phyloP scores from a whole-genome alignment of 2,329 filamentous ascomycete genomes.

The Arthrobotrys sphaeroides region DNA sequence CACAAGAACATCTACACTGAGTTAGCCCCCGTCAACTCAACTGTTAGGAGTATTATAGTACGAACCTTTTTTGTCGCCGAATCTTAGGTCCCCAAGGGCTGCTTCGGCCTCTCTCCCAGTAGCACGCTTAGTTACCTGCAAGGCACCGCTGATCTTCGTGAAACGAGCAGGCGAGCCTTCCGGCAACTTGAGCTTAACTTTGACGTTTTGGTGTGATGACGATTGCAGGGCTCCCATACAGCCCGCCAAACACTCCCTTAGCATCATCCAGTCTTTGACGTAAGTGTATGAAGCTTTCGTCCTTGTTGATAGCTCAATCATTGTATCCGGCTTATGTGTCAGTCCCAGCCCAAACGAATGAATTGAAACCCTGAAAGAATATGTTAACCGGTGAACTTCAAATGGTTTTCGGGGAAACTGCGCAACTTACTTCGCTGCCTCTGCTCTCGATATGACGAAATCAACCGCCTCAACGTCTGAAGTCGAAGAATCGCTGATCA shows the following conservation, averaged over 20 bases:
- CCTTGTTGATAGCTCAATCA: constrained; percentile 94
- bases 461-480: constrained; percentile 95
- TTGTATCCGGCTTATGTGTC: constrained; percentile 97
- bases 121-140: constrained; percentile 95
- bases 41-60: not conserved
- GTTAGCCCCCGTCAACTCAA: no score
- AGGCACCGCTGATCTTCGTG: constrained; percentile 94
- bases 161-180: constrained; percentile 98
- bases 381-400: not conserved
- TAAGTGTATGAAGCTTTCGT: constrained; percentile 98
- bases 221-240: constrained; percentile 92
- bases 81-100: constrained; percentile 86
- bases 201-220: constrained; percentile 97
- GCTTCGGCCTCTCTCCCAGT: constrained; percentile 95
- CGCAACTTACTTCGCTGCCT: constrained; percentile 85
- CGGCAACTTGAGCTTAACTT: constrained; percentile 89
- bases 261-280: constrained; percentile 99
- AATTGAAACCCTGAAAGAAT: constrained; percentile 77
- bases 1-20: constrained; percentile 78
- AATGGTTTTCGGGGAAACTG: not conserved
- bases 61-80: constrained; percentile 83
- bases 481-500: constrained; percentile 96
- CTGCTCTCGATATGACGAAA: constrained; percentile 94
- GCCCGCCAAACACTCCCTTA: constrained; percentile 92
- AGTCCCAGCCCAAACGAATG: constrained; percentile 96